phyloP scores from a whole-genome alignment of 495 filamentous ascomycete genomes.

The Tetracladium marchalianum region DNA sequence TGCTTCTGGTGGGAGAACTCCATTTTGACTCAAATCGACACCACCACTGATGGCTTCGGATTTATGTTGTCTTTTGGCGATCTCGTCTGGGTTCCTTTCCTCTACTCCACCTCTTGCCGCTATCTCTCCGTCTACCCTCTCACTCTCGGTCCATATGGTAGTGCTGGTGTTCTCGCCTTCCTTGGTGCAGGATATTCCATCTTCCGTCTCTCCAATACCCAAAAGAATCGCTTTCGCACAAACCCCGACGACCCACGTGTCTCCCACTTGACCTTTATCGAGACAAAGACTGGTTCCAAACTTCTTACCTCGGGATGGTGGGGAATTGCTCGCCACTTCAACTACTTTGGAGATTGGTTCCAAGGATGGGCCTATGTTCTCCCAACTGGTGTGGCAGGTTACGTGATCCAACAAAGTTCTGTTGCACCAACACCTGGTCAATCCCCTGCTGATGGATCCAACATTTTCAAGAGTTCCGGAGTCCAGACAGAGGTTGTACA shows the following conservation, averaged over 20 bases:
- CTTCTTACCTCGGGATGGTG: constrained; percentile 90
- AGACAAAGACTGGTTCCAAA: constrained; percentile 73
- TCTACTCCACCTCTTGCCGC: constrained; percentile 77
- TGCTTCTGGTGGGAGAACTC: constrained; percentile 82
- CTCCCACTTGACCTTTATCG: constrained; percentile 72
- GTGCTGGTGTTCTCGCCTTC: constrained; percentile 51
- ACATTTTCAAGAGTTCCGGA: constrained; percentile 20
- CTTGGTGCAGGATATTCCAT: constrained; percentile 68
- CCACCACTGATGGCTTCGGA: constrained; percentile 90
- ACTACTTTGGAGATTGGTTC: constrained; percentile 96
- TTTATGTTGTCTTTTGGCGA: constrained; percentile 97
- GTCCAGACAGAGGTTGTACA: constrained; percentile 44
- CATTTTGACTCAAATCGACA: constrained; percentile 91
- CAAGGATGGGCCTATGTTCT: constrained; percentile 89
- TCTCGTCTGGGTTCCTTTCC: constrained; percentile 86
- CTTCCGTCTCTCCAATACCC: constrained; percentile 84
- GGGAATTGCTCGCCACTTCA: constrained; percentile 88
- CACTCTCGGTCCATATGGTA: constrained; percentile 55
- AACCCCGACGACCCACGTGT: constrained; percentile 77
- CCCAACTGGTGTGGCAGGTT: constrained; percentile 81
- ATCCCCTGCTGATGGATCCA: constrained; percentile 42
- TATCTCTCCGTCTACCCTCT: constrained; percentile 81
- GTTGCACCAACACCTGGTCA: constrained; percentile 33
- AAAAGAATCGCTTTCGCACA: constrained; percentile 91
- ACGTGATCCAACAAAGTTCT: constrained; percentile 47